Evolutionary conservation across 768 basidiomycete genomes (phyloP), one percentile per base, ranked within the genome.

Genomic region (Pisolithus tinctorius): DNA sequence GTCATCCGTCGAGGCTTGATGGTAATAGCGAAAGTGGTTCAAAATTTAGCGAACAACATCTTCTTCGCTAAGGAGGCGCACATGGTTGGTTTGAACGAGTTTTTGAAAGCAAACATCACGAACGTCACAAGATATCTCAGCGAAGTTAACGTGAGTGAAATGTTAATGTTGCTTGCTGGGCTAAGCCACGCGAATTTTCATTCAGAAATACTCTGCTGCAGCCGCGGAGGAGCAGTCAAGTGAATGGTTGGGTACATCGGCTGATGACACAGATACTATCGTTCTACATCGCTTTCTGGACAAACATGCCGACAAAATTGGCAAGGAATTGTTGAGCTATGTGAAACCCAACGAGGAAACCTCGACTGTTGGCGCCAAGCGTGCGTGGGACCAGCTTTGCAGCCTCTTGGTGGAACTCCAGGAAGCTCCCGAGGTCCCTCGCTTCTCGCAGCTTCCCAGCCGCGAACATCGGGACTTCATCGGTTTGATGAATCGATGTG

Each of bases 41-140:
- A 95, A 67, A 93, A 91, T 61, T 69, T 96, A 29, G 93, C 93
- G 17, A 97, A 96, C 69, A 95, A 96, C 58, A 86, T 94, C 45
- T 83, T 90, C 61, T 95, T 95, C 58, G 90, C 88, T 10, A 93
- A 93, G 65, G 93, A 95, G 60, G 79, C 82, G 4, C 84, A 91
- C 60, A 92, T 93, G 88, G 81, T 81, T 27, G 74, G 79, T 31
- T 65, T 94, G 51, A 94, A 94, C 63, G 73, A 77, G 11, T 93
- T 93, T 69, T 68, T 91, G 27, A 72, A 74, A 51, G 76, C 72
- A 9, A 86, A 89, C 48, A 86, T 90, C 47, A 71, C 80, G 31
- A 81, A 77, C 39, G 81, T 93, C 27, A 88, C 87, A 2, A 75
- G 81, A 37, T 93, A 86, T 69, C 68, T 93, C 50, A 88, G 80